These are phyloP conservation scores for Alliaria petiolata DNA, from an alignment of 345 rosid genomes.

Conservation along the genomic window DNA sequence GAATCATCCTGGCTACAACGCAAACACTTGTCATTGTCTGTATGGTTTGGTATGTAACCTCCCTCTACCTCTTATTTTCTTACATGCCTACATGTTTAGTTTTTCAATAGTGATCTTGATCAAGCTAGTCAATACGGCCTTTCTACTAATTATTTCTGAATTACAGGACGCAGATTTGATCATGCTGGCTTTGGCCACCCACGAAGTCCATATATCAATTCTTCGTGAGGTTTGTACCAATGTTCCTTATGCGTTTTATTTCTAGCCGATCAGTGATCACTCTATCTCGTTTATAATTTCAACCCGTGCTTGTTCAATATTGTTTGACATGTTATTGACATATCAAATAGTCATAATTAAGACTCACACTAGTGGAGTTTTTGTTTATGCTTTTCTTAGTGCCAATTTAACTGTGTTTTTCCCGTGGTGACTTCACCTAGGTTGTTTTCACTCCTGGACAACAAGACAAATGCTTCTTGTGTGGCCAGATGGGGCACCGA, in stretches of 20 bases:
- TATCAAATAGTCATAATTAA: background rate
- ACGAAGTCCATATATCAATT: conserved; percentile 89
- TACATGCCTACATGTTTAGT: background rate
- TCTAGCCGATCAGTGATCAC: background rate
- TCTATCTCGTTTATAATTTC: background rate
- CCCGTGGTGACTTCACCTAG: conserved; percentile 34
- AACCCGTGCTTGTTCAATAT: background rate
- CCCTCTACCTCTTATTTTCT: conserved; percentile 5
- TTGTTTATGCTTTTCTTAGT: background rate
- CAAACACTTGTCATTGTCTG: conserved; percentile 88
- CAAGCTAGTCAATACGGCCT: background rate
- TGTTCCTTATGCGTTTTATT: conserved; percentile 7
- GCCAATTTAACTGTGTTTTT: conserved; percentile 2
- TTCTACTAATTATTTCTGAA: background rate
- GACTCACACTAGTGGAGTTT: background rate
- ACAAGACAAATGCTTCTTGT: conserved; percentile 84
- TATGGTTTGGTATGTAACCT: conserved; percentile 86
- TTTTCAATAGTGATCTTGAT: conserved; percentile 8
- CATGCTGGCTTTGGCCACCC: conserved; percentile 96
- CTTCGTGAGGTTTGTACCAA: conserved; percentile 77
- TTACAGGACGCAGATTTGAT: conserved; percentile 94
- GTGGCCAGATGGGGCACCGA: conserved; percentile 86
- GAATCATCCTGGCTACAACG: conserved; percentile 82
- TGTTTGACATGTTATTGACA: background rate
- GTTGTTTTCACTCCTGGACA: conserved; percentile 70